Evolutionary conservation across 768 basidiomycete species (phyloP).

Genomic region (Hypholoma fasciculare): DNA sequence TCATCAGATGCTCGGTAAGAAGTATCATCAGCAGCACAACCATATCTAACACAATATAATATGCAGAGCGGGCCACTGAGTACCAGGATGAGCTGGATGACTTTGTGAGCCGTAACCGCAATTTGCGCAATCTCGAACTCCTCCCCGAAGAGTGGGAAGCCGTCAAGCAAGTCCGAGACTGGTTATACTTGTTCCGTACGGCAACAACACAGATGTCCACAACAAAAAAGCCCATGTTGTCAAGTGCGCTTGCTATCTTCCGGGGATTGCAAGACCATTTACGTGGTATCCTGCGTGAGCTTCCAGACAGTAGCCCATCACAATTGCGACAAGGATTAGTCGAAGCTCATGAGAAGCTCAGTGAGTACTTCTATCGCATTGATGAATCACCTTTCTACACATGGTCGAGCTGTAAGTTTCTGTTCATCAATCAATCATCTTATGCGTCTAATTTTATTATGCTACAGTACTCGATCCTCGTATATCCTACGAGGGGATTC

Average conservation of each 20-base stretch:
- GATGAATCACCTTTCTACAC: constrained; percentile 30
- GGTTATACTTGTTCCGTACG: constrained; percentile 26
- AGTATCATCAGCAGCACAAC: neutral
- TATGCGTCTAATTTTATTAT: neutral
- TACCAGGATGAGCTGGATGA: constrained; percentile 15
- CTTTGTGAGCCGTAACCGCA: constrained; percentile 16
- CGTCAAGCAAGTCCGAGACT: constrained; percentile 18
- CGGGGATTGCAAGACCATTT: constrained; percentile 31
- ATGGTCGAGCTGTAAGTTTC: constrained; percentile 28
- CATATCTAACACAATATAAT: neutral
- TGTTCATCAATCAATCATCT: constrained; percentile 11
- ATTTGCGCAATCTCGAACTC: constrained; percentile 20
- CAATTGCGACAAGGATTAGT: constrained; percentile 20
- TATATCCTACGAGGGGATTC: constrained; percentile 23
- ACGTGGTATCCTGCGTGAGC: constrained; percentile 11
- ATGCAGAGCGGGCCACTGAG: constrained; percentile 23
- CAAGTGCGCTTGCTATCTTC: constrained; percentile 31
- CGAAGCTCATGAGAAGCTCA: constrained; percentile 29
- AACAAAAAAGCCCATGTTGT: constrained; percentile 31
- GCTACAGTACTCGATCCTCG: constrained; percentile 32
- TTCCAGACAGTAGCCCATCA: constrained; percentile 17
- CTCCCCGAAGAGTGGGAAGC: constrained; percentile 23
- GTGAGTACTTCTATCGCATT: constrained; percentile 30
- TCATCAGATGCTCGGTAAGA: constrained; percentile 30
- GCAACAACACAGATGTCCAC: constrained; percentile 35